Evolutionary conservation across 2,329 filamentous ascomycete species (phyloP).

Genomic region (Aureobasidium namibiae): DNA sequence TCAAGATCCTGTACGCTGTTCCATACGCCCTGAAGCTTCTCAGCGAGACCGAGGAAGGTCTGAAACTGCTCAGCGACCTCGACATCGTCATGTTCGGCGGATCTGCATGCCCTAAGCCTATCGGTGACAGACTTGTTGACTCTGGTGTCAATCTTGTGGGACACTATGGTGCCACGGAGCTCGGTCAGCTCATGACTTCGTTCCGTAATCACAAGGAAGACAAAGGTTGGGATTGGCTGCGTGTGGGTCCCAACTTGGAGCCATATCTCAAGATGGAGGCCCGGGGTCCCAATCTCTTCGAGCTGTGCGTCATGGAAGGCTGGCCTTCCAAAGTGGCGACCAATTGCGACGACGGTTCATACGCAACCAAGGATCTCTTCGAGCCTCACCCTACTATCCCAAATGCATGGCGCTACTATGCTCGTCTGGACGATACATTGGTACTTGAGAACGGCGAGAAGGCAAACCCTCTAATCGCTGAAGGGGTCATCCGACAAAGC

Average conservation of each 20-base stretch:
- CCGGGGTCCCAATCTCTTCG: conserved; percentile 27
- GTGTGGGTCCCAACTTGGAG: conserved; percentile 32
- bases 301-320: conserved; percentile 26
- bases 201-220: conserved; percentile 38
- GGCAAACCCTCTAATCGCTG: conserved; percentile 37
- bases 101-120: conserved; percentile 19
- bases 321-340: conserved; percentile 23
- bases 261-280: conserved; percentile 32
- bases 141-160: conserved; percentile 19
- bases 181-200: conserved; percentile 52
- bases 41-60: conserved; percentile 46
- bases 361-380: conserved; percentile 39
- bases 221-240: conserved; percentile 52
- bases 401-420: conserved; percentile 35
- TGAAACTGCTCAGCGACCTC: conserved; percentile 13
- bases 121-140: conserved; percentile 19
- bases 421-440: conserved; percentile 36
- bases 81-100: conserved; percentile 21
- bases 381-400: conserved; percentile 30
- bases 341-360: conserved; percentile 39
- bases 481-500: conserved; percentile 45
- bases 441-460: conserved; percentile 40
- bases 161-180: conserved; percentile 43
- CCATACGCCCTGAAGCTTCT: conserved; percentile 56
- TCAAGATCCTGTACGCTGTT: conserved; percentile 51